Evolutionary conservation across 371 early-diverging fungal species (phyloP), one percentile per base, ranked within the genome.

Genomic region (Fennellomyces sp.): DNA sequence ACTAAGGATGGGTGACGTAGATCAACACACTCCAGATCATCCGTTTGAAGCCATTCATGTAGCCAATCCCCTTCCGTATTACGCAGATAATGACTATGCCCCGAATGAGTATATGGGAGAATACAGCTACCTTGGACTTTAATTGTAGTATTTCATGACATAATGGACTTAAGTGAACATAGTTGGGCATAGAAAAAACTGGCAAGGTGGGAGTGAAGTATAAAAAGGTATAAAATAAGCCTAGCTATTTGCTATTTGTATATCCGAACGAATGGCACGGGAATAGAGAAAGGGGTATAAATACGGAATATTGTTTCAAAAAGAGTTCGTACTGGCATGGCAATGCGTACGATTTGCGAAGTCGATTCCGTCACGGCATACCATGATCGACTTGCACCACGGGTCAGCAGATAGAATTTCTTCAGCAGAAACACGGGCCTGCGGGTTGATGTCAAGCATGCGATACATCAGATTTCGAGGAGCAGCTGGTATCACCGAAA

Each of bases 361-460:
- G 21, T 53, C 54, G n/a, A 28, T 31, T 30, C 51, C 51, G 23
- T 50, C 51, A 31, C 51, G 36, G 42, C 85, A 85, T 13, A 75
- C 70, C 5, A 48, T 7, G 39, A 89, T 80, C 5, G 63, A 65
- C 70, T 86, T 69, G 17, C 51, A 50, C 72, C 93, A 79, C 89
- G 89, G 92, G 33, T 72, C 67, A 71, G 89, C 77, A 17, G 75
- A 65, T 36, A 88, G 23, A 11, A 93, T 73, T 30, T 80, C 77
- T n/a, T 77, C 76, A 31, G 88, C 76, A 2, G 84, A 82, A 52
- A 88, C 80, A 53, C 82, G 73, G 19, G 60, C 60, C 2, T 67
- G 31, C 2, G 75, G 58, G 30, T 77, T 68, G 11, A 70, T 72
- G 41, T 79, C 78, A 3, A 82, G 33, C 65, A 82, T 71, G 25